Percentiles rank a stretch among this genome's conserved stretches.
These are phyloP conservation scores for Diplodia scrobiculata DNA, from an alignment of 2,329 filamentous ascomycete genomes.

Conservation along the genomic window DNA sequence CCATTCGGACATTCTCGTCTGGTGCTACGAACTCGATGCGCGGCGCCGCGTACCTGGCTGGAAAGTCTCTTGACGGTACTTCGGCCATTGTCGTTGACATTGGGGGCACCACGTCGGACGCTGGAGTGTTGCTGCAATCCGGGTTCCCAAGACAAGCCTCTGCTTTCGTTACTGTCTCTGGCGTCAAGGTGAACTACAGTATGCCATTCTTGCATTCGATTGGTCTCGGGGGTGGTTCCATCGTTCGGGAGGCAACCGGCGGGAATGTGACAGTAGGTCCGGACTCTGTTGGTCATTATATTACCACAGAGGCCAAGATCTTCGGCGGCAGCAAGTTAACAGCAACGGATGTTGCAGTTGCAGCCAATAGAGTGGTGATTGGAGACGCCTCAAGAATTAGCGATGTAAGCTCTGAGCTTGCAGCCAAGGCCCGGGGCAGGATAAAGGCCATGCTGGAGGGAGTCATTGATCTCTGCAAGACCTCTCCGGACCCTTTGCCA, in stretches of 20 bases:
- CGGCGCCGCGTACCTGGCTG: conserved; percentile 50
- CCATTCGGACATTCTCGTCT: conserved; percentile 56
- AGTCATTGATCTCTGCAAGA: conserved; percentile 65
- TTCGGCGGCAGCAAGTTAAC: conserved; percentile 62
- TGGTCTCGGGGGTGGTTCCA: conserved; percentile 61
- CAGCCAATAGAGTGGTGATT: conserved; percentile 46
- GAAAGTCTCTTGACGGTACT: conserved; percentile 32
- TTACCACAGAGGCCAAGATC: conserved; percentile 57
- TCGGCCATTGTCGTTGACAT: conserved; percentile 60
- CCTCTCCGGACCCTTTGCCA: conserved; percentile 60
- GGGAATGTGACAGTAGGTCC: conserved; percentile 57
- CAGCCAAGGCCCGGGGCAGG: conserved; percentile 36
- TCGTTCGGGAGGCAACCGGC: conserved; percentile 49
- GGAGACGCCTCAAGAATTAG: conserved; percentile 48
- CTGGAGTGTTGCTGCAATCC: conserved; percentile 61
- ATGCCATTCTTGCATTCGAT: conserved; percentile 43
- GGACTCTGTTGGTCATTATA: conserved; percentile 63
- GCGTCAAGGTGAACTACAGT: conserved; percentile 60
- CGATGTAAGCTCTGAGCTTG: conserved; percentile 35
- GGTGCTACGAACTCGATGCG: conserved; percentile 59
- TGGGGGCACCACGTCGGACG: conserved; percentile 67
- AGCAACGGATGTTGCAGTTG: conserved; percentile 59
- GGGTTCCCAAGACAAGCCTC: conserved; percentile 66
- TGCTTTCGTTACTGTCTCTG: conserved; percentile 63
- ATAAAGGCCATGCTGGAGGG: conserved; percentile 58